phyloP scores from a whole-genome alignment of 345 rosid species.

The Gossypium longicalyx region DNA sequence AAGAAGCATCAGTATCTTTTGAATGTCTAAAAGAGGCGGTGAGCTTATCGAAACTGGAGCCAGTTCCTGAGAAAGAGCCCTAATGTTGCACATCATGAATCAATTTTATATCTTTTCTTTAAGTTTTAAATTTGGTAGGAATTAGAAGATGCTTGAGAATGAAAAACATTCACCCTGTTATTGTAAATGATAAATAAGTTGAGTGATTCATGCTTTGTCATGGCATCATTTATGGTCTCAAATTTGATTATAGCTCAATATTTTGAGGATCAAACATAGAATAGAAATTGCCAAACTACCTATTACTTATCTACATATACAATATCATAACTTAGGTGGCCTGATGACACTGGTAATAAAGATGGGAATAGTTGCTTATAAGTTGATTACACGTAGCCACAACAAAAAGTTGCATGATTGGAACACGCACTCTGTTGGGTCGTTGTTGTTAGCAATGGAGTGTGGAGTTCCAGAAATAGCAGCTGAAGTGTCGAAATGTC shows the following conservation, averaged over 20 bases:
- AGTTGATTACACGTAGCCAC: conserved; percentile 25
- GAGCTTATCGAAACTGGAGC: conserved; percentile 20
- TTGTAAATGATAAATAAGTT: conserved; percentile 20
- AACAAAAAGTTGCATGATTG: conserved; percentile 10
- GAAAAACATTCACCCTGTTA: background rate
- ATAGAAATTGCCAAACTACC: background rate
- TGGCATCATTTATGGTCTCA: background rate
- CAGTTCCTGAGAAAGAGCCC: conserved; percentile 3
- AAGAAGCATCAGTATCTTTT: conserved; percentile 28
- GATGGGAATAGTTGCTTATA: background rate
- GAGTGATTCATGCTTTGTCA: conserved; percentile 10
- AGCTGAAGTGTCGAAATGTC: conserved; percentile 11
- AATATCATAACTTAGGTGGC: background rate
- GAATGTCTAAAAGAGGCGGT: conserved; percentile 27
- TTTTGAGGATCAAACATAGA: background rate
- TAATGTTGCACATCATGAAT: background rate
- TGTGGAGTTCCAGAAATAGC: conserved; percentile 18
- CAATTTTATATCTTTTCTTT: background rate
- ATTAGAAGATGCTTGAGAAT: conserved; percentile 12
- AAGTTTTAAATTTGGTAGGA: conserved; percentile 1
- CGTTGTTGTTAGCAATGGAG: conserved; percentile 6
- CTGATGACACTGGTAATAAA: background rate
- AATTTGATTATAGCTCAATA: background rate
- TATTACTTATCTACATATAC: too few species aligned
- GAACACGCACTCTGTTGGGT: background rate